Percentiles rank a stretch among this genome's conserved stretches.
Conservation (phyloP, 805 yeast species). For the Candida ponderosae region DNA sequence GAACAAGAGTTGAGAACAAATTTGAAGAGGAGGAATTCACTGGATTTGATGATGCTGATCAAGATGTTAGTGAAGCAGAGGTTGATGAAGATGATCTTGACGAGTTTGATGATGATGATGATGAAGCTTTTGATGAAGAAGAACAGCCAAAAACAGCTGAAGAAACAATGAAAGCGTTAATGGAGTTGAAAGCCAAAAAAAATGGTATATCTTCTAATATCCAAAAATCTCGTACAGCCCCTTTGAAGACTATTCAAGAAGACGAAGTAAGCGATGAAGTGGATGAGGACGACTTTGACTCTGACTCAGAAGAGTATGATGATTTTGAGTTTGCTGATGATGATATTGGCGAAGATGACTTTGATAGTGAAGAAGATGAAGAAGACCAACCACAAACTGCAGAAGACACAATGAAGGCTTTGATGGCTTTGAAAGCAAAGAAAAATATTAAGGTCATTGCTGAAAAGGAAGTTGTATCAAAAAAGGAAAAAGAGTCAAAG, state of each 20-base stretch:
- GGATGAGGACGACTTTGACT: constrained; percentile 3
- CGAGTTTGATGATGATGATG: constrained; percentile 1
- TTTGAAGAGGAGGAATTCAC: constrained; percentile 10
- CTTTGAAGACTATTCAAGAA: constrained; percentile 10
- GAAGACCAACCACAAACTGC: constrained; percentile 22
- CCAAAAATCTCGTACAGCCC: constrained; percentile 15
- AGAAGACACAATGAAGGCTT: constrained; percentile 27
- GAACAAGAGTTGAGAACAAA: constrained; percentile 21
- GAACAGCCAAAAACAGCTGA: constrained; percentile 27
- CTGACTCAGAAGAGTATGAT: too few species aligned
- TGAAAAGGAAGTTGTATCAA: constrained; percentile 15
- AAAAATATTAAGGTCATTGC: constrained; percentile 13
- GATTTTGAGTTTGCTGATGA: neutral
- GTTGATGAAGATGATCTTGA: neutral
- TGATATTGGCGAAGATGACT: too few species aligned
- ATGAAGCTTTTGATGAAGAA: constrained; percentile 13
- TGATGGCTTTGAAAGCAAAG: constrained; percentile 18
- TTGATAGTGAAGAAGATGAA: constrained; percentile 9
- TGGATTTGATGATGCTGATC: constrained; percentile 15
- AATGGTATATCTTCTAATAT: constrained; percentile 29
- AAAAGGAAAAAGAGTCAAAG: constrained; percentile 7
- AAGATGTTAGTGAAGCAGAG: constrained; percentile 3
- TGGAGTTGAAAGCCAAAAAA: constrained; percentile 29
- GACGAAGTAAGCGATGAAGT: constrained; percentile 5
- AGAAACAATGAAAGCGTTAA: constrained; percentile 35